Base-by-base conservation (phyloP, 495 filamentous ascomycete species). In the Hypoxylon fragiforme region DNA sequence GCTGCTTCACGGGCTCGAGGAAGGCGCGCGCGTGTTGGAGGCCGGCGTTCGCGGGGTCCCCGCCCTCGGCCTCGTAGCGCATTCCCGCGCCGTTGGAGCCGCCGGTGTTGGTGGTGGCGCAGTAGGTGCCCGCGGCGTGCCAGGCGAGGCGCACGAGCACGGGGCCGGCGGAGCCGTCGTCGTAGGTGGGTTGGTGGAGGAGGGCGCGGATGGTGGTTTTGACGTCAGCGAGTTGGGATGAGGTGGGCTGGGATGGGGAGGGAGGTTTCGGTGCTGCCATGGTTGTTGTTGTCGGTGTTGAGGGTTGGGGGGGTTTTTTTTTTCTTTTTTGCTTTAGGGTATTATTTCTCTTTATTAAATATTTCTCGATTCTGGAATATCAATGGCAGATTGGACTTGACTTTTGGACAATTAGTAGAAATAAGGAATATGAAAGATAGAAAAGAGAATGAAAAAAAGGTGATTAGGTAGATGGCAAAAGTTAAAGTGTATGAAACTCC, bases 81-180 rank as follows among this genome's bases (percentile, higher is more conserved):
- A 84, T 86, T 28, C 82, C 82, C 1, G 83, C 82, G 53, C 83
- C 82, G 57, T 85, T 85, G 7, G 77, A 82, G 16, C 83, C 81
- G 28, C 83, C 83, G 0, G 81, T 85, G 63, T 81, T 76, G 30
- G 79, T 76, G 31, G 73, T 71, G 16, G 71, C 68, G 63, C 82
- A 78, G 66, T 86, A 85, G 0, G 81, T 85, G 11, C 83, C 82
- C 0, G 83, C 66, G 32, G 79, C 79, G 70, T 86, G 82, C 83
- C 81, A 85, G 56, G 83, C 81, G 26, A 86, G 69, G 8, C 83
- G 77, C 35, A 85, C 81, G 38, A 86, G 78, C 0, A 85, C 80
- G 0, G 81, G 82, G 3, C 81, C 83, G 22, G 78, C 79, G 46
- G 78, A 82, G 5, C 82, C 83, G 65, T 86, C 82, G 59, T 86